These are phyloP conservation scores for Solanum commersonii DNA, from an alignment of 257 asterid genomes.

Conservation along the genomic window DNA sequence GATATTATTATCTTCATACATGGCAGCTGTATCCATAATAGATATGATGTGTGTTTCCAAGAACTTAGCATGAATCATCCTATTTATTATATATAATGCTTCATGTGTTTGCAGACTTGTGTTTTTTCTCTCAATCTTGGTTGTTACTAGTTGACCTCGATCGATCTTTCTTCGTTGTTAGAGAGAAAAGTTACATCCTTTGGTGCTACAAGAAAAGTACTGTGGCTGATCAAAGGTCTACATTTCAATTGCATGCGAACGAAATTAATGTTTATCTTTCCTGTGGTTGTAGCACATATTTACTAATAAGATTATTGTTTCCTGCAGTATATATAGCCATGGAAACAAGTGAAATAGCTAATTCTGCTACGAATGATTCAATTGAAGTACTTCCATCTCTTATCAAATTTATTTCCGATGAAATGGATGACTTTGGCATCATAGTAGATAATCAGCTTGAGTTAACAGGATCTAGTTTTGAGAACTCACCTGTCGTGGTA, in stretches of 20 bases:
- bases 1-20: neutral
- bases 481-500: constrained; percentile 10
- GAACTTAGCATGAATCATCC: neutral
- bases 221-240: neutral
- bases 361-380: neutral
- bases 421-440: constrained; percentile 48
- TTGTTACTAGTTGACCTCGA: neutral
- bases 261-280: neutral
- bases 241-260: neutral
- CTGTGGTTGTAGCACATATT: neutral
- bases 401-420: constrained; percentile 30
- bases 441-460: neutral
- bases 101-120: neutral
- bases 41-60: constrained; percentile 1
- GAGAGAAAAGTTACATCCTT: neutral
- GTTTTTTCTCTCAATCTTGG: neutral
- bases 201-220: neutral
- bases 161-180: neutral
- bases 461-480: neutral
- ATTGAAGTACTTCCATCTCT: constrained; percentile 31
- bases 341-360: constrained; percentile 12
- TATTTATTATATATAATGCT: neutral
- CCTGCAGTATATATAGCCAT: constrained; percentile 1
- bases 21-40: constrained; percentile 19
- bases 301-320: neutral